phyloP scores from a whole-genome alignment of 257 asterid genomes.

The Agastache rugosa region DNA sequence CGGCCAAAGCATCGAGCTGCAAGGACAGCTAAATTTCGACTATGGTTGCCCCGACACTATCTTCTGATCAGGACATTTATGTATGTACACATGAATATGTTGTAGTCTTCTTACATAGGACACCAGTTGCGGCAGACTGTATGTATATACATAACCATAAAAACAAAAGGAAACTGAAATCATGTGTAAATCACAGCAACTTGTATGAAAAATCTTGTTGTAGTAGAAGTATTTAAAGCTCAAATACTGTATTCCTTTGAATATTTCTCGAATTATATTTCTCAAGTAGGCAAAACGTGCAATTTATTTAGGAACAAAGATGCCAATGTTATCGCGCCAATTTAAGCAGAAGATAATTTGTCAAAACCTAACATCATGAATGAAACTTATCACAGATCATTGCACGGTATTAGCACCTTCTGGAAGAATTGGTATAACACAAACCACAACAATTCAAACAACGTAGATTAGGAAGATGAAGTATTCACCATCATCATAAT shows the following conservation, averaged over 20 bases:
- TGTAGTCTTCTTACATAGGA: background rate
- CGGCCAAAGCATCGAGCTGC: slow-evolving; percentile 39
- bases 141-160: slow-evolving; percentile 25
- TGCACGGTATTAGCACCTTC: background rate
- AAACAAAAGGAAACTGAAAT: background rate
- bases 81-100: background rate
- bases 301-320: background rate
- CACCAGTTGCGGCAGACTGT: slow-evolving; percentile 6
- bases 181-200: slow-evolving; percentile 24
- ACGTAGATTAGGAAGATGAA: background rate
- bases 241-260: background rate
- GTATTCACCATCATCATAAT: background rate
- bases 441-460: background rate
- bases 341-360: slow-evolving; percentile 6
- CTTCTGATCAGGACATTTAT: slow-evolving; percentile 14
- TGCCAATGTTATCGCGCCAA: too few species aligned
- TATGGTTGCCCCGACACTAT: slow-evolving; percentile 27
- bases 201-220: slow-evolving; percentile 29
- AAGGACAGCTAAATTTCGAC: slow-evolving; percentile 36
- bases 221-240: background rate
- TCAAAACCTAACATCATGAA: background rate
- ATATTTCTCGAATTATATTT: background rate
- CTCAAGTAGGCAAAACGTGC: background rate
- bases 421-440: background rate
- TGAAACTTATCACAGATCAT: slow-evolving; percentile 21